These are phyloP conservation scores for Fusarium proliferatum DNA, from an alignment of 2,329 filamentous ascomycete genomes.

Conservation along the genomic window DNA sequence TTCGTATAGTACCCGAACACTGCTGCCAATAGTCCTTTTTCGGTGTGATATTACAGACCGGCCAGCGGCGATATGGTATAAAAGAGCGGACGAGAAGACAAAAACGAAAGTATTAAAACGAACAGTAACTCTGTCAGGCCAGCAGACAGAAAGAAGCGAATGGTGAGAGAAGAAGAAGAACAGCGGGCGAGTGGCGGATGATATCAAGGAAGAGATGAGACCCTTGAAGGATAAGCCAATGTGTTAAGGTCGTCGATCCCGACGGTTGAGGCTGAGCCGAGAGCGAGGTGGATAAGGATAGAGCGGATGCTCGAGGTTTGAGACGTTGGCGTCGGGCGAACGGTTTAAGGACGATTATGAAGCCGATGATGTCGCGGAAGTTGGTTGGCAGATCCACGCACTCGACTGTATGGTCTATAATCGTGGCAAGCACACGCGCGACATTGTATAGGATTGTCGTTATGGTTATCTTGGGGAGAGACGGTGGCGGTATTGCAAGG, in stretches of 20 bases:
- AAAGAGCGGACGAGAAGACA: constrained; percentile 14
- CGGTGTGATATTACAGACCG: constrained; percentile 34
- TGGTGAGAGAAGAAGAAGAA: constrained; percentile 7
- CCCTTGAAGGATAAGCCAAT: constrained; percentile 25
- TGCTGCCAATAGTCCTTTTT: constrained; percentile 16
- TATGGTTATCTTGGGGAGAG: constrained; percentile 2
- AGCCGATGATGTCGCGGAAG: constrained; percentile 46
- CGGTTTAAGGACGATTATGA: constrained; percentile 33
- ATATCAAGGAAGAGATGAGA: constrained; percentile 21
- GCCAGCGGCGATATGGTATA: constrained; percentile 25
- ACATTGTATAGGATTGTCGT: constrained; percentile 50
- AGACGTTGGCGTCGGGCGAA: constrained; percentile 31
- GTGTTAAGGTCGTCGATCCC: constrained; percentile 24
- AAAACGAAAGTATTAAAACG: constrained; percentile 18
- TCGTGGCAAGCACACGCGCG: constrained; percentile 61
- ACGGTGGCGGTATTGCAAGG: constrained; percentile 22
- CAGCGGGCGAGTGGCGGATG: constrained; percentile 16
- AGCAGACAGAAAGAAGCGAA: constrained; percentile 36
- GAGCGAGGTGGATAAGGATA: constrained; percentile 16
- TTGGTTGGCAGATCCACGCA: constrained; percentile 49
- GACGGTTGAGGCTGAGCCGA: constrained; percentile 29
- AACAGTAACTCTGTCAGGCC: constrained; percentile 31
- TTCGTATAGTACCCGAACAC: constrained; percentile 23
- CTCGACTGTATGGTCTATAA: constrained; percentile 36
- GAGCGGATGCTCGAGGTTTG: constrained; percentile 18